Percentiles rank a stretch among this genome's conserved stretches.
Evolutionary conservation across 208 protist genomes (phyloP).

Genomic region (Sergeia podlipaevii): DNA sequence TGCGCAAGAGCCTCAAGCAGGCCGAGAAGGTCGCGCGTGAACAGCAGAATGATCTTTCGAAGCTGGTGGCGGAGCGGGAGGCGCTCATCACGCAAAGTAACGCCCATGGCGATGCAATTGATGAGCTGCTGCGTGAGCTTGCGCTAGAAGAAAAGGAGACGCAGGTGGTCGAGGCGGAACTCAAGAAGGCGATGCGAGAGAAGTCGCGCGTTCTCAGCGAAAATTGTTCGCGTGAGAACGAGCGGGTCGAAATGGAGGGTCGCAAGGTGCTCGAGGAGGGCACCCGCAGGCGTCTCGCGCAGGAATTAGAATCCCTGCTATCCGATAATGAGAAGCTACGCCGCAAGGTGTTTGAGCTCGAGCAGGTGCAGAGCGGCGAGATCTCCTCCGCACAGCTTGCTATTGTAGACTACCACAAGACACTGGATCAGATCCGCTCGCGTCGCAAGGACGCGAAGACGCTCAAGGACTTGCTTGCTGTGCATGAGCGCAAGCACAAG

Average conservation of each 20-base stretch:
- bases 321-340: constrained; percentile 87
- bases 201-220: constrained; percentile 62
- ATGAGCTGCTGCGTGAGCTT: constrained; percentile 52
- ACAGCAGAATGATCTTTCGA: constrained; percentile 59
- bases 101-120: constrained; percentile 40
- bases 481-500: constrained; percentile 94
- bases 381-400: constrained; percentile 65
- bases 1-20: constrained; percentile 20
- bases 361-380: constrained; percentile 88
- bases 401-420: constrained; percentile 84
- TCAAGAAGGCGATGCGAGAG: constrained; percentile 53
- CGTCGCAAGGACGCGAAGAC: constrained; percentile 72
- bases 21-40: constrained; percentile 37
- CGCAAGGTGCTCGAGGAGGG: constrained; percentile 84
- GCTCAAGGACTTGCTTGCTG: constrained; percentile 87
- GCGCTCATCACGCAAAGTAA: constrained; percentile 45
- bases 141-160: constrained; percentile 60
- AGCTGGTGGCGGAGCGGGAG: constrained; percentile 44
- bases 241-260: constrained; percentile 49
- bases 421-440: constrained; percentile 92
- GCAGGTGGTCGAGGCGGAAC: constrained; percentile 45
- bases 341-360: constrained; percentile 90
- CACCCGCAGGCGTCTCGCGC: constrained; percentile 85
- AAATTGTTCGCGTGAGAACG: constrained; percentile 65
- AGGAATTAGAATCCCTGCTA: constrained; percentile 85